Conservation (phyloP, 1,284 basidiomycete species). For the Stygiomarasmius scandens region DNA sequence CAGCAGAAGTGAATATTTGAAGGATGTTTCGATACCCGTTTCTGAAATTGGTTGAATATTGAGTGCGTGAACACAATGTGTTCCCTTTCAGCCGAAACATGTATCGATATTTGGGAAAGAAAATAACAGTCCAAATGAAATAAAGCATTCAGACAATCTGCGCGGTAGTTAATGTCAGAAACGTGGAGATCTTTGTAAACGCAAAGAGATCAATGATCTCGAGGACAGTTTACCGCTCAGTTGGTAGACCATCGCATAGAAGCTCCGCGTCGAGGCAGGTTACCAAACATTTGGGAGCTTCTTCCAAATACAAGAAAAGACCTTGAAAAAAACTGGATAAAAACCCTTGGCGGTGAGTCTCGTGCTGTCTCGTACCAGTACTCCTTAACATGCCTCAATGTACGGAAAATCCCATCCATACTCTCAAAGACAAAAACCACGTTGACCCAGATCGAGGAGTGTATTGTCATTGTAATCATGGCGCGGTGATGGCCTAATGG, state of each 20-base stretch:
- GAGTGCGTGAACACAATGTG: no score
- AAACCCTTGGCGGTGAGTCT: no score
- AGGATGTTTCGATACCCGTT: no score
- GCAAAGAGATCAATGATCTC: neutral
- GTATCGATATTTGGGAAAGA: no score
- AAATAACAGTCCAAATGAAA: no score
- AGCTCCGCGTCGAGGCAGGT: neutral
- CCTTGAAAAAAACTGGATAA: no score
- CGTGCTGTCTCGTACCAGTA: no score
- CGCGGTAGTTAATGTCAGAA: neutral
- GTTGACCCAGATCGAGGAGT: neutral
- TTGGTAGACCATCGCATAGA: neutral
- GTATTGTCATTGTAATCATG: neutral
- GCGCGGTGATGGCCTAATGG: neutral
- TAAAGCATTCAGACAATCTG: no score
- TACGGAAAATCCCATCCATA: neutral
- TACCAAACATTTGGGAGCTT: neutral
- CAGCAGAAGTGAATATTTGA: neutral
- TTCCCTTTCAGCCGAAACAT: no score
- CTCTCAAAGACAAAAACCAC: no score
- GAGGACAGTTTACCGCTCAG: neutral
- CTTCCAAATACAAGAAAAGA: neutral
- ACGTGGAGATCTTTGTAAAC: neutral
- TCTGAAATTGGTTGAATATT: no score
- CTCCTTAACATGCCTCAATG: neutral